Evolutionary conservation across 768 basidiomycete genomes (phyloP), one percentile per base, ranked within the genome.

Genomic region (Rhodotorula toruloides): DNA sequence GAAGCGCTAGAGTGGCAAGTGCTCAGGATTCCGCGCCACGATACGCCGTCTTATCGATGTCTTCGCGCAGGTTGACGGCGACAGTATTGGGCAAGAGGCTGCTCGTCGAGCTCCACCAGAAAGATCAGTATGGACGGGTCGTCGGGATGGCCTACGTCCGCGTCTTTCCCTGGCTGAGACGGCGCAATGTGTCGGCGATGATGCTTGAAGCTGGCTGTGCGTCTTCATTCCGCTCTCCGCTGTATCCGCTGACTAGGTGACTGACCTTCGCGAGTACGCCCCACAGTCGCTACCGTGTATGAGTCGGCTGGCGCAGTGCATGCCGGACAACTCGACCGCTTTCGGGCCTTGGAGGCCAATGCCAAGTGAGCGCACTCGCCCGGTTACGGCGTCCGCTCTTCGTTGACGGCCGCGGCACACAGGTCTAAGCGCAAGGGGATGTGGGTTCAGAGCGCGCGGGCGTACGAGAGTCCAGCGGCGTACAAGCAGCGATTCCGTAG

Each of bases 91-190:
- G 86, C 1, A 84, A 82, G 68, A 80, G 77, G 0, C 80, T 96
- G 2, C 85, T 84, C 56, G 88, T 88, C 70, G 88, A 90, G 70
- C 75, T 92, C 13, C 67, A 89, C 47, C 80, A 83, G 12, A 84
- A 84, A 50, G 93, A 97, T 75, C 92, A 91, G 71, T 96, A 94
- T 76, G 79, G 80, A 8, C 86, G 93, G 25, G 81, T 90, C 27
- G 93, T 73, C 27, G 64, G 58, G 14, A 57, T 62, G 21, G 50
- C 19, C 22, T 71, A 58, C 47, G 48, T 68, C 27, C 49, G 61
- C 7, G 25, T 22, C 0, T 55, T 59, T 29, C 43, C 52, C 43
- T 68, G 29, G 39, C 17, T 61, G 14, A 22, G 39, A 29, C 58
- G 54, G 42, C 22, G 32, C 19, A 52, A 54, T 34, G 57, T 64